Base-by-base conservation (phyloP, 768 basidiomycete genomes). In the Chalciporus chontae region DNA sequence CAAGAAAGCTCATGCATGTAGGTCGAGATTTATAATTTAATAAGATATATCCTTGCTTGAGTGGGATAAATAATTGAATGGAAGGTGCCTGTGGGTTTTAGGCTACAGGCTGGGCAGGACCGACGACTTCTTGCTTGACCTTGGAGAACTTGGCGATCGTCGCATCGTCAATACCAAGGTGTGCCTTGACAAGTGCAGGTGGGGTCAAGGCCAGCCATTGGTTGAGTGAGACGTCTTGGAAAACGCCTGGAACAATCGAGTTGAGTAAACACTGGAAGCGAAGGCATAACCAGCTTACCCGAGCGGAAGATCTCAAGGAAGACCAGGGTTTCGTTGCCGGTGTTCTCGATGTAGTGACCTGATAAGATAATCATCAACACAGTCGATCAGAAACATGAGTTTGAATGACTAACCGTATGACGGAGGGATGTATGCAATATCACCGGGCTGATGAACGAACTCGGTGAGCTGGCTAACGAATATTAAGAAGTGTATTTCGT, bases 271-370 rank as follows among this genome's bases (percentile, higher is more conserved):
- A 2, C 4, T 8, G 15, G 2, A 8, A n/a, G 29, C 5, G n/a
- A 11, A n/a, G 0, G 21, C 13, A 6, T 17, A 10, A 34, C 3
- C 8, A 5, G 50, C 68, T 44, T 60, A 76, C 78, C 72, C 24
- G 80, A 71, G 56, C 73, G 77, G 62, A 84, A 80, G n/a, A 86
- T 76, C 60, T 86, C 83, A 6, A 87, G 70, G 59, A 78, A 80
- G 52, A 66, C 71, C 34, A 85, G 62, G 3, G 83, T 77, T 2
- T 74, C 72, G 54, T 82, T 78, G 14, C 83, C 83, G 4, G 74
- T 80, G 62, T 85, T 84, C 62, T 85, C 83, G 23, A 86, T 71
- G 59, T 85, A 85, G 59, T 87, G 85, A 1, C 82, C 82, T 77
- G 55, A 50, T 32, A 7, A 1, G 43, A 1, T 10, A 46, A 47